phyloP scores from a whole-genome alignment of 208 protist species.

The Trypanosomatidae sp. region DNA sequence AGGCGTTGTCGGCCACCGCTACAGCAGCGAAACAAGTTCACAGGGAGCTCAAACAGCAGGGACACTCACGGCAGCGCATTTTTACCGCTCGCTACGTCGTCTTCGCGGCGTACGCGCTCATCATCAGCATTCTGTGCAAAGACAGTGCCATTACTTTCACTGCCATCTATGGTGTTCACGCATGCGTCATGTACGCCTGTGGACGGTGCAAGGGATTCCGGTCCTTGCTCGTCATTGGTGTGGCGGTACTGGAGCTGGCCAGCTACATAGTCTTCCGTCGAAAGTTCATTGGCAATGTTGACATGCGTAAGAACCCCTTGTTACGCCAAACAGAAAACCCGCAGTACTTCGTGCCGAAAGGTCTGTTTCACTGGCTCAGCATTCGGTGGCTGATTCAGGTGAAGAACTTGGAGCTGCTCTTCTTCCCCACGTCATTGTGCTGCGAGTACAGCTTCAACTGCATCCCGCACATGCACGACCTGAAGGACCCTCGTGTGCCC shows the following conservation, averaged over 20 bases:
- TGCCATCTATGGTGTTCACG: conserved; percentile 59
- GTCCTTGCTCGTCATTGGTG: conserved; percentile 11
- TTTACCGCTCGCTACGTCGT: conserved; percentile 34
- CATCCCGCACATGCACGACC: conserved; percentile 55
- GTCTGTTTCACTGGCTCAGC: conserved; percentile 37
- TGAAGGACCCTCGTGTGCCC: conserved; percentile 41
- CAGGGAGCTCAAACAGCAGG: not conserved
- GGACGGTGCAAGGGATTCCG: conserved; percentile 10
- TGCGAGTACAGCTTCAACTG: conserved; percentile 92
- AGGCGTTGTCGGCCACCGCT: not conserved
- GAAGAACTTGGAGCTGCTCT: conserved; percentile 82
- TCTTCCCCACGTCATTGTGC: conserved; percentile 77
- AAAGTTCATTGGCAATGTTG: conserved; percentile 45
- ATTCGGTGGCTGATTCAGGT: conserved; percentile 68
- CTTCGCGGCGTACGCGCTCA: conserved; percentile 18
- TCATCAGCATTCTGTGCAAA: conserved; percentile 49
- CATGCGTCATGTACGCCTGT: conserved; percentile 35
- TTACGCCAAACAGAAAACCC: conserved; percentile 84
- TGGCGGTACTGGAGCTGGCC: conserved; percentile 26
- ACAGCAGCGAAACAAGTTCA: not conserved
- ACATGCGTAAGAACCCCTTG: conserved; percentile 42
- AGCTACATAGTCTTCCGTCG: conserved; percentile 58
- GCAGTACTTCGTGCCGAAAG: conserved; percentile 55
- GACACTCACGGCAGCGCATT: conserved; percentile 10
- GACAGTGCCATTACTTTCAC: conserved; percentile 79